phyloP scores from a whole-genome alignment of 2,329 filamentous ascomycete genomes.

The Stachybotrys chartarum region DNA sequence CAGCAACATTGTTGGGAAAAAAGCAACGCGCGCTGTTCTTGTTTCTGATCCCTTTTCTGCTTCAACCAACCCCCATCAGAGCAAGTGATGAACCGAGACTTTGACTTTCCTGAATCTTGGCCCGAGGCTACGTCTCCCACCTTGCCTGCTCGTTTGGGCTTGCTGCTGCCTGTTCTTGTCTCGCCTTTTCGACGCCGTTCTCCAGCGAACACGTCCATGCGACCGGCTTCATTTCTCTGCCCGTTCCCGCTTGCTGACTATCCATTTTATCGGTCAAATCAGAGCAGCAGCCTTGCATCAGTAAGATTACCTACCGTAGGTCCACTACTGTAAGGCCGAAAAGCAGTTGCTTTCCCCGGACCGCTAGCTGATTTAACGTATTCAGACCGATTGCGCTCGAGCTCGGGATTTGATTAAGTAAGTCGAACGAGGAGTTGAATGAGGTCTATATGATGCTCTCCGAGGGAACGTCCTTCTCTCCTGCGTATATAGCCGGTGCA shows the following conservation, averaged over 20 bases:
- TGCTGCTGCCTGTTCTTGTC: background rate
- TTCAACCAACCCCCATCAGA: slow-evolving; percentile 12
- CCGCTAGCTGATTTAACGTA: background rate
- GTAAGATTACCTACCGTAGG: background rate
- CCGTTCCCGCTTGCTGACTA: slow-evolving; percentile 8
- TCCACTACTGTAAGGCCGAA: background rate
- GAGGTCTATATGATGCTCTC: background rate
- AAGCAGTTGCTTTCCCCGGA: background rate
- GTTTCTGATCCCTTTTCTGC: slow-evolving; percentile 16
- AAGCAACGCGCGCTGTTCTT: slow-evolving; percentile 23
- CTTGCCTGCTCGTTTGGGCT: slow-evolving; percentile 8
- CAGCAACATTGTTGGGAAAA: slow-evolving; percentile 16
- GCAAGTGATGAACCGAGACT: slow-evolving; percentile 16
- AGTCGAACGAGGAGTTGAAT: background rate
- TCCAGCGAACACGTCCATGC: background rate
- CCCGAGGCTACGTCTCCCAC: slow-evolving; percentile 13
- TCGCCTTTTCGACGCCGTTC: slow-evolving; percentile 9
- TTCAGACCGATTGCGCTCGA: background rate
- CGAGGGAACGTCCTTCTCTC: background rate
- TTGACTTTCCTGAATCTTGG: slow-evolving; percentile 19
- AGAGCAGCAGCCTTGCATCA: background rate
- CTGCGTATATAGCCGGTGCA: background rate
- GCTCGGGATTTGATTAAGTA: background rate
- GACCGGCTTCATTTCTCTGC: background rate
- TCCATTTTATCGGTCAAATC: slow-evolving; percentile 14